Evolutionary conservation across 2,329 filamentous ascomycete genomes (phyloP), one percentile per base, ranked within the genome.

Genomic region (Colletotrichum euphorbiae): DNA sequence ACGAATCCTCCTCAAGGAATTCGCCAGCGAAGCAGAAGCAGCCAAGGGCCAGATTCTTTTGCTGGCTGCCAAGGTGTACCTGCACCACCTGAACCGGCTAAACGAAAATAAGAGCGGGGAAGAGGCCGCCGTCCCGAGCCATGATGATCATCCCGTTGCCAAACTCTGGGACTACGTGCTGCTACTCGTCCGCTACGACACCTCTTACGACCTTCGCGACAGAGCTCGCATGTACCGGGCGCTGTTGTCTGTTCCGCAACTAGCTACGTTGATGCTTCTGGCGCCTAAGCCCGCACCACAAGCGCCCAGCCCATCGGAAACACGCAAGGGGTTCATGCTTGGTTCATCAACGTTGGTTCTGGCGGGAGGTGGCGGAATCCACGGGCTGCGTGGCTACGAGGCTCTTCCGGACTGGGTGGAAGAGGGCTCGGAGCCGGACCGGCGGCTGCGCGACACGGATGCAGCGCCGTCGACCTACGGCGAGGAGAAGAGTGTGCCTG

Each of bases 251-350:
- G 89, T 92, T 4, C 93, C 94, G 1, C 93, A 98, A 77, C 87
- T 99, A 15, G 96, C 96, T 3, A 94, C 92, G 1, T 84, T 99
- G 13, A 91, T 98, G 77, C 89, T 99, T 1, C 87, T 98, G 2
- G 96, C 96, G 0, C 94, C 96, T 0, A 99, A 99, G 77, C 95
- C 96, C 0, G 93, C 96, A 0, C 96, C 96, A 0, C 93, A 97
- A 69, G 91, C 92, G 0, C 94, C 94, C 0, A 97, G 93, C 67
- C 96, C 96, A 0, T 97, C 93, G 0, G 94, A 97, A 76, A 90
- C 88, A 3, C 88, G 94, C 38, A 93, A 90, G 71, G 90, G 89
- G 0, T 91, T 95, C 66, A 84, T 91, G 1, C 84, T 99, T 0
- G 96, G 96, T 11, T 96, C 93, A 3, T 89, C 95, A 1, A 95